Percentiles rank a stretch among this genome's conserved stretches.
Conservation (phyloP, 305 asterid species). For the Fraxinus xanthoxyloides region DNA sequence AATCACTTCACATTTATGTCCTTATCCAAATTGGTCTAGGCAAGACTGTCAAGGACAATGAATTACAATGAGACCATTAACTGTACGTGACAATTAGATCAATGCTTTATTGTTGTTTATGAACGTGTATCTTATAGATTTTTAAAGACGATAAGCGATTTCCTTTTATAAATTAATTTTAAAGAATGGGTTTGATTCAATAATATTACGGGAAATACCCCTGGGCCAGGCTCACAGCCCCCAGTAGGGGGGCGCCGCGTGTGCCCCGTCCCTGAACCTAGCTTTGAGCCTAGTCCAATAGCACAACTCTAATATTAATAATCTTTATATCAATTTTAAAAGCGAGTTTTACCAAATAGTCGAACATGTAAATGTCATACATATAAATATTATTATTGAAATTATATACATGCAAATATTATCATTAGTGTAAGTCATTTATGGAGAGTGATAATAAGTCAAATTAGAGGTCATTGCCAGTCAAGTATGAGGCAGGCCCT, state of each 20-base stretch:
- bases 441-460: slow-evolving; percentile 32
- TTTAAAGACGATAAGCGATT: not conserved
- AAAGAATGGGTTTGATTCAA: not conserved
- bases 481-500: slow-evolving; percentile 33
- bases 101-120: too few species aligned
- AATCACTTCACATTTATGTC: not conserved
- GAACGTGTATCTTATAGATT: not conserved
- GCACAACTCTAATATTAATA: too few species aligned
- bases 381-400: not conserved
- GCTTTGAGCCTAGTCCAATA: too few species aligned
- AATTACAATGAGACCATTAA: not conserved
- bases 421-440: slow-evolving; percentile 10
- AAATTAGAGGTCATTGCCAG: slow-evolving; percentile 33
- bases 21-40: not conserved
- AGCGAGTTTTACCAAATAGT: not conserved
- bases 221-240: too few species aligned
- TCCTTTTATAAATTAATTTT: not conserved
- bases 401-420: not conserved
- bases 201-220: too few species aligned
- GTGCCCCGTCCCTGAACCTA: too few species aligned
- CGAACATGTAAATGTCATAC: not conserved
- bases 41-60: not conserved
- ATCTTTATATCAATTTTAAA: not conserved
- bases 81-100: not conserved
- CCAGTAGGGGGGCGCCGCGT: too few species aligned